These are phyloP conservation scores for Omphalotus guepiniiformis DNA, from an alignment of 768 basidiomycete genomes.

Conservation along the genomic window DNA sequence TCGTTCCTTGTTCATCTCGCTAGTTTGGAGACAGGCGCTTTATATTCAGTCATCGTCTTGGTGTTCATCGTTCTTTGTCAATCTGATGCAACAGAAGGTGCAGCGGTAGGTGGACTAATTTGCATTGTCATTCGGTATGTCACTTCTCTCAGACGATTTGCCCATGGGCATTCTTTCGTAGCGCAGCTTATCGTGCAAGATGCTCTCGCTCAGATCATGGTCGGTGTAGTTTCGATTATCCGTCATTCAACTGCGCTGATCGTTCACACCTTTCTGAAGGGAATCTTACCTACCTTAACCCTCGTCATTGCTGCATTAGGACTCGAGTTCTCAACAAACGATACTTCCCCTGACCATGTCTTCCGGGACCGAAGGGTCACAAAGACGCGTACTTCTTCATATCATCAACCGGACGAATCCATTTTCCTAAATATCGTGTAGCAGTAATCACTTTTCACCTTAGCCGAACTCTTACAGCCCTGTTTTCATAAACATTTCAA, in stretches of 20 bases:
- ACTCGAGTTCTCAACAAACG: background rate
- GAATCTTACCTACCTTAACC: background rate
- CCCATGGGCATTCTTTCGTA: background rate
- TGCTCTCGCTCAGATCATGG: constrained; percentile 2
- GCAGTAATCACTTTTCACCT: no score
- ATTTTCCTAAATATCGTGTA: no score
- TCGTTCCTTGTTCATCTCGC: no score
- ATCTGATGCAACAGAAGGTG: background rate
- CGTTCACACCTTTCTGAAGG: background rate
- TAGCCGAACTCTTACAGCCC: no score
- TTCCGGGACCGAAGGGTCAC: no score
- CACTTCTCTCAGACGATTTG: background rate
- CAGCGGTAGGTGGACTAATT: background rate
- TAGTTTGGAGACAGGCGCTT: background rate
- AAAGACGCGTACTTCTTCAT: no score
- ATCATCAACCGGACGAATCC: no score
- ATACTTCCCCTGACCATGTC: no score
- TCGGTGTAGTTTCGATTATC: background rate
- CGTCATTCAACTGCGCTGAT: background rate
- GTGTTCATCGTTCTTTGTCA: background rate
- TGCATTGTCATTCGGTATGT: no score
- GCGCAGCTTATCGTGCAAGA: constrained; percentile 1
- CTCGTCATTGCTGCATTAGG: background rate
- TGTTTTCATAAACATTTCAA: no score
- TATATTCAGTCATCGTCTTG: background rate